Conservation (phyloP, 371 early-diverging fungal species). For the Lichtheimia hyalospora region DNA sequence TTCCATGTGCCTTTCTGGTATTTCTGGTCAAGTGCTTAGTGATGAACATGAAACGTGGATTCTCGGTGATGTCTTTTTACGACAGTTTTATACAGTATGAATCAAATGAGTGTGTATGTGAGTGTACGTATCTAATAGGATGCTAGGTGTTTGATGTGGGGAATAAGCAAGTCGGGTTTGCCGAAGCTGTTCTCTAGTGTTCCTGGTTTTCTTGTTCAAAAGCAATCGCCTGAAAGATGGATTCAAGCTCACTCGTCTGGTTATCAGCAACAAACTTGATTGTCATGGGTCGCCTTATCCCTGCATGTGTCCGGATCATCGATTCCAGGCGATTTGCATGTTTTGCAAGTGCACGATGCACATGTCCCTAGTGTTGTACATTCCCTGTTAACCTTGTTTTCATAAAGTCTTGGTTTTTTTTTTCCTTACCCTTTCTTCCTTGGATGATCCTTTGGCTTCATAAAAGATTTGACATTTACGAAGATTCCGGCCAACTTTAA, state of each 20-base stretch:
- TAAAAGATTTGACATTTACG: slow-evolving; percentile 37
- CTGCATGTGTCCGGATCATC: slow-evolving; percentile 29
- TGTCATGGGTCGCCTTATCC: slow-evolving; percentile 23
- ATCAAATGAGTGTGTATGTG: background rate
- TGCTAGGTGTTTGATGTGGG: slow-evolving; percentile 62
- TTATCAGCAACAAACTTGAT: slow-evolving; percentile 41
- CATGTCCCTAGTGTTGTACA: slow-evolving; percentile 19
- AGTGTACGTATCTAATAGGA: background rate
- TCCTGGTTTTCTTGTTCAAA: slow-evolving; percentile 14
- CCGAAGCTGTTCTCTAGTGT: slow-evolving; percentile 22
- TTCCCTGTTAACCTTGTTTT: no score
- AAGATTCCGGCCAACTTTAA: slow-evolving; percentile 37
- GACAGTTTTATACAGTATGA: slow-evolving; percentile 73
- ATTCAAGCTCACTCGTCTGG: slow-evolving; percentile 28
- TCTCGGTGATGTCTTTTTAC: slow-evolving; percentile 78
- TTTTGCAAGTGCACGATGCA: slow-evolving; percentile 28
- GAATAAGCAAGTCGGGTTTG: slow-evolving; percentile 72
- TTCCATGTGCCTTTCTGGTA: slow-evolving; percentile 67
- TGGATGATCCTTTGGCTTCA: slow-evolving; percentile 21
- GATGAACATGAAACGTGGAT: slow-evolving; percentile 59
- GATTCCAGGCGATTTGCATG: slow-evolving; percentile 19
- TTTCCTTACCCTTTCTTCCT: slow-evolving; percentile 25
- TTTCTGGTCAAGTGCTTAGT: slow-evolving; percentile 46
- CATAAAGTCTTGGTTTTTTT: no score
- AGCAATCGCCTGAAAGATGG: slow-evolving; percentile 24